These are phyloP conservation scores for Myriosclerotinia duriaeana DNA, from an alignment of 2,329 filamentous ascomycete species.

Conservation along the genomic window DNA sequence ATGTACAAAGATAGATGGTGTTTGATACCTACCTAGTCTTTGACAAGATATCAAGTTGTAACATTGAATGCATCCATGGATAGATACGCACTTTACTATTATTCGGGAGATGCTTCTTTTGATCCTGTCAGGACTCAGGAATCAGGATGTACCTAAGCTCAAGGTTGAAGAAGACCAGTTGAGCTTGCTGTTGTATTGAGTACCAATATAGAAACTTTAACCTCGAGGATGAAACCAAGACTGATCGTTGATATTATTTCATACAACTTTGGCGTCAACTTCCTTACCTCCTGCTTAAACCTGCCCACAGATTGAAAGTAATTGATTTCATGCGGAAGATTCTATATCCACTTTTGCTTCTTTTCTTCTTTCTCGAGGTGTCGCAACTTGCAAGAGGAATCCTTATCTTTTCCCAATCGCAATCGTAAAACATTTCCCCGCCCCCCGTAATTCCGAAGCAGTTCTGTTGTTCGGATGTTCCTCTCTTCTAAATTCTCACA, in stretches of 20 bases:
- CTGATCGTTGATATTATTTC: neutral
- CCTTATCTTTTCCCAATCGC: neutral
- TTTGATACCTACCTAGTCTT: neutral
- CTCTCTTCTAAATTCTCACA: neutral
- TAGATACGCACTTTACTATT: no score
- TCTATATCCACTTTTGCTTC: constrained; percentile 4
- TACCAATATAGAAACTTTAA: neutral
- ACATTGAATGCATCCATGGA: no score
- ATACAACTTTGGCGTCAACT: neutral
- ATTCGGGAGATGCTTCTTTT: neutral
- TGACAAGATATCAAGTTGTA: no score
- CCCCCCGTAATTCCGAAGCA: neutral
- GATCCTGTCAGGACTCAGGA: no score
- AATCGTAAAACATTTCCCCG: neutral
- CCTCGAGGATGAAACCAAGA: neutral
- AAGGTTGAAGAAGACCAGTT: neutral
- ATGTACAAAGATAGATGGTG: no score
- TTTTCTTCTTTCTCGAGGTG: neutral
- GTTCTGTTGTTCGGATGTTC: no score
- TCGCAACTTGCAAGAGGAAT: no score
- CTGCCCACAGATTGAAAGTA: neutral
- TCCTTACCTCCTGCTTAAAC: neutral
- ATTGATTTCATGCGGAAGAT: neutral
- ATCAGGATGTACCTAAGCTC: no score
- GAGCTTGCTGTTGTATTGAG: neutral